phyloP scores from a whole-genome alignment of 495 filamentous ascomycete genomes.

The Neurospora terricola region DNA sequence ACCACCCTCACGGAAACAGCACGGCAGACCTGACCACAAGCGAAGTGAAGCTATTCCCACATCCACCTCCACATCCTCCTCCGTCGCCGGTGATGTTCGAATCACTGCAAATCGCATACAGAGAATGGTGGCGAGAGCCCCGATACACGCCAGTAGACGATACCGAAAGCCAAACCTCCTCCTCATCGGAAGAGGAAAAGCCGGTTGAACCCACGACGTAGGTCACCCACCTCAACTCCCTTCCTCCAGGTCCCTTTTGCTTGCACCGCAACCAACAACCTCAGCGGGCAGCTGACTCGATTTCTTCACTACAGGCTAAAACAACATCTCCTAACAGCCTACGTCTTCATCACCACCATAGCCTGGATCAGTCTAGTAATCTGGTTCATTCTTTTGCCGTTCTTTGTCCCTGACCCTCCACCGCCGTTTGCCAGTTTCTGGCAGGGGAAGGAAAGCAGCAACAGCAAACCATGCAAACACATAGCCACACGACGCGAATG shows the following conservation, averaged over 20 bases:
- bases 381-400: neutral
- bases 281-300: neutral
- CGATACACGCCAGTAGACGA: neutral
- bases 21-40: neutral
- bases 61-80: neutral
- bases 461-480: neutral
- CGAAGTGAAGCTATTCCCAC: neutral
- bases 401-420: neutral
- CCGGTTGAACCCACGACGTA: neutral
- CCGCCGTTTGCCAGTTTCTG: neutral
- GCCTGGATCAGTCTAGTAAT: neutral
- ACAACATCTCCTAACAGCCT: neutral
- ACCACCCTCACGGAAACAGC: neutral
- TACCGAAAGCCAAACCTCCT: neutral
- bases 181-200: neutral
- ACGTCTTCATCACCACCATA: neutral
- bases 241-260: too few species aligned
- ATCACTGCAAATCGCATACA: neutral
- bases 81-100: neutral
- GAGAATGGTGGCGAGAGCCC: neutral
- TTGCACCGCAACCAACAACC: neutral
- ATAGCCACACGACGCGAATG: neutral
- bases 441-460: neutral
- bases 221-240: neutral
- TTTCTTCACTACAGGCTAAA: neutral